A percentile compares a stretch with the other conserved stretches of the same genome.
phyloP scores from a whole-genome alignment of 2,329 filamentous ascomycete genomes.

The Sarocladium brachiariae region DNA sequence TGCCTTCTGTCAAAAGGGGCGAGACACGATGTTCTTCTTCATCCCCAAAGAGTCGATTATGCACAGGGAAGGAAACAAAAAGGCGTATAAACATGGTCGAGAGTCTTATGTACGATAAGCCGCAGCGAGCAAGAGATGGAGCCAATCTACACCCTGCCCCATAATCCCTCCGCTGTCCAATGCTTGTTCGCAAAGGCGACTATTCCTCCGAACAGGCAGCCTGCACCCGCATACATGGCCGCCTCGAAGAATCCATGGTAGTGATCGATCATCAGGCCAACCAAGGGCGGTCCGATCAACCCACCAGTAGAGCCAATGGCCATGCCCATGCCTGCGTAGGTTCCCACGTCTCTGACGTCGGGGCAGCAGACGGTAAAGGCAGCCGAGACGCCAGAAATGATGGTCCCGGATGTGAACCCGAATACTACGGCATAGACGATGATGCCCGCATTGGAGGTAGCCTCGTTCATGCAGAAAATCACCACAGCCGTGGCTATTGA shows the following conservation, averaged over 20 bases:
- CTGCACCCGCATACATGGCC: conserved; percentile 14
- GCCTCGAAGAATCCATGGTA: conserved; percentile 20
- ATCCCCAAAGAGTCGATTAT: too few species aligned
- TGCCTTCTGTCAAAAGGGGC: too few species aligned
- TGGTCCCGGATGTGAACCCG: conserved; percentile 34
- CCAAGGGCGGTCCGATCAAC: conserved; percentile 25
- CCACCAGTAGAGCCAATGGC: conserved; percentile 37
- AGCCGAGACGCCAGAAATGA: conserved; percentile 37
- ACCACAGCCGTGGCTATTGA: conserved; percentile 25
- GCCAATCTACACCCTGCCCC: conserved; percentile 4
- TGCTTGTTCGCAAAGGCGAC: conserved; percentile 12
- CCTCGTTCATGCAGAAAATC: conserved; percentile 30
- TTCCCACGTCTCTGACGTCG: conserved; percentile 47
- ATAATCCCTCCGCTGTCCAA: conserved; percentile 11
- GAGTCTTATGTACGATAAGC: too few species aligned
- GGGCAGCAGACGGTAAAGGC: conserved; percentile 31
- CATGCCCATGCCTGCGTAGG: conserved; percentile 39
- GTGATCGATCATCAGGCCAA: conserved; percentile 22
- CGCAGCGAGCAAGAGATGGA: too few species aligned
- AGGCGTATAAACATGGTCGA: too few species aligned
- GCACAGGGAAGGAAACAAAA: too few species aligned
- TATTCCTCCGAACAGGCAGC: conserved; percentile 12
- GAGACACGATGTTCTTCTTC: too few species aligned
- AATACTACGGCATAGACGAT: conserved; percentile 30
- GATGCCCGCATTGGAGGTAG: conserved; percentile 22